Evolutionary conservation across 305 asterid species (phyloP).

Genomic region (Fraxinus velutina): DNA sequence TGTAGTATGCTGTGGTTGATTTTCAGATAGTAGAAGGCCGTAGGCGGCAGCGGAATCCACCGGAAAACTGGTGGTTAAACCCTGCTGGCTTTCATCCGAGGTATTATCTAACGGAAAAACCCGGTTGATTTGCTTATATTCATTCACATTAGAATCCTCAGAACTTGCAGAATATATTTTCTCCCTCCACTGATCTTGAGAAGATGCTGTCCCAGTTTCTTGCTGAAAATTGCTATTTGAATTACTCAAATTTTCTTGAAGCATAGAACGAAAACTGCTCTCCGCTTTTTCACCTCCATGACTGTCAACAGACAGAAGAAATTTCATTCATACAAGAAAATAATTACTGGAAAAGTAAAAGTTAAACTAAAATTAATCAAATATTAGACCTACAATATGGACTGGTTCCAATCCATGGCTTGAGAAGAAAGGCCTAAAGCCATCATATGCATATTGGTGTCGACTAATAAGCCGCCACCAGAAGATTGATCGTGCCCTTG

Average conservation of each 20-base stretch:
- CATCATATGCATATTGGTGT: conserved; percentile 68
- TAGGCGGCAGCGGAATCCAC: conserved; percentile 46
- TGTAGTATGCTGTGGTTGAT: conserved; percentile 27
- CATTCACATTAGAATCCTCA: conserved; percentile 42
- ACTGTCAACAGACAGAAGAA: conserved; percentile 14
- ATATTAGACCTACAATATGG: conserved; percentile 56
- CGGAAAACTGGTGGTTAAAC: conserved; percentile 41
- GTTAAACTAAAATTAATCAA: background rate
- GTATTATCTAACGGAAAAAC: conserved; percentile 47
- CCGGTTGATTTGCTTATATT: conserved; percentile 47
- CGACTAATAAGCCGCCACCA: conserved; percentile 24
- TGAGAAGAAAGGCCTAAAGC: conserved; percentile 80
- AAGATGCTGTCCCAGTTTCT: conserved; percentile 29
- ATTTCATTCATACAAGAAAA: background rate
- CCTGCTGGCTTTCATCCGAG: conserved; percentile 41
- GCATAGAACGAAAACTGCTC: conserved; percentile 25
- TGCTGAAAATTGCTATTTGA: conserved; percentile 37
- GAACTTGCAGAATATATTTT: conserved; percentile 47
- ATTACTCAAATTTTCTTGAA: conserved; percentile 48
- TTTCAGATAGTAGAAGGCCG: conserved; percentile 49
- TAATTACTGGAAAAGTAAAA: background rate
- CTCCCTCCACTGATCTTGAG: conserved; percentile 60
- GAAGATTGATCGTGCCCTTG: conserved; percentile 32
- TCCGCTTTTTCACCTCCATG: conserved; percentile 48
- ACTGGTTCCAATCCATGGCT: conserved; percentile 73